Evolutionary conservation across 1,139 yeast genomes (phyloP).

Genomic region (Nakaseomyces uthaithaninus): DNA sequence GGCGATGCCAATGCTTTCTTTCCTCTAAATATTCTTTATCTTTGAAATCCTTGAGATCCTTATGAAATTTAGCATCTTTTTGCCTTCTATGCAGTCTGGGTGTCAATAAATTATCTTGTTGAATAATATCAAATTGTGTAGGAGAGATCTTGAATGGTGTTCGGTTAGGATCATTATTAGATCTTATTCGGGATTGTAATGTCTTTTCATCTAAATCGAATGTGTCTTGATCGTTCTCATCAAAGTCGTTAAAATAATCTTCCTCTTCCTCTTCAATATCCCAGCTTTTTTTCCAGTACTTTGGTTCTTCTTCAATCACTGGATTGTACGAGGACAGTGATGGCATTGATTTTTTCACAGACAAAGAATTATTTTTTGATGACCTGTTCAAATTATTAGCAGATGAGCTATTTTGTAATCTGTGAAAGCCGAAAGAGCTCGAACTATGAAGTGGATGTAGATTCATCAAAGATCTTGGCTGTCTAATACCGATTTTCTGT

Average conservation of each 20-base stretch:
- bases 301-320: conserved; percentile 16
- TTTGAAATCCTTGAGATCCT: conserved; percentile 22
- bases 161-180: background rate
- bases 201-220: conserved; percentile 4
- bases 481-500: conserved; percentile 15
- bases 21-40: conserved; percentile 12
- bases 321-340: conserved; percentile 16
- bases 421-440: background rate
- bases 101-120: conserved; percentile 24
- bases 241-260: conserved; percentile 3
- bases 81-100: conserved; percentile 25
- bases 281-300: conserved; percentile 5
- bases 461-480: conserved; percentile 29
- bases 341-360: conserved; percentile 28
- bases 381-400: conserved; percentile 20
- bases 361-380: conserved; percentile 12
- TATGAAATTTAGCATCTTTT: conserved; percentile 16
- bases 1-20: conserved; percentile 7
- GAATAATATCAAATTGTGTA: conserved; percentile 24
- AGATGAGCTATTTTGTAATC: conserved; percentile 23
- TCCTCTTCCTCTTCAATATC: conserved; percentile 12
- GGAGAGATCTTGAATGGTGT: conserved; percentile 21
- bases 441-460: conserved; percentile 14
- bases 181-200: background rate
- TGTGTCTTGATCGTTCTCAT: conserved; percentile 7